Percentiles rank a stretch among this genome's conserved stretches.
phyloP scores from a whole-genome alignment of 1,284 basidiomycete genomes.

The Apiotrichum laibachii region DNA sequence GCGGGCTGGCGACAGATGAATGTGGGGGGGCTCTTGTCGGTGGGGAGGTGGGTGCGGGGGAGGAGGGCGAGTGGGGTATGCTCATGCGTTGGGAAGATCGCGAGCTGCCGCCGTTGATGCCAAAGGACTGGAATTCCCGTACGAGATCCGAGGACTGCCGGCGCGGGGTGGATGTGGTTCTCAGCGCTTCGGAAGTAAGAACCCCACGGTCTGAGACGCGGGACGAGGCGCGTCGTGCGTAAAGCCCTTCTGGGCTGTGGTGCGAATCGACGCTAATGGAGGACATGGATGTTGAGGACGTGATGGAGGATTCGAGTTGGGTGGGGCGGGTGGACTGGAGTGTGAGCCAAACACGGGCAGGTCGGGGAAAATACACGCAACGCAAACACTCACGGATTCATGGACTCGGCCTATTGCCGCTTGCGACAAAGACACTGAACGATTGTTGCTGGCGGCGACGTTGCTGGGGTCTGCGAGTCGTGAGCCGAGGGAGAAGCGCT shows the following conservation, averaged over 20 bases:
- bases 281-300: constrained; percentile 11
- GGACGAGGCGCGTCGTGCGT: not conserved
- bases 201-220: constrained; percentile 2
- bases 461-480: not conserved
- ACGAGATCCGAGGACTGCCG: constrained; percentile 9
- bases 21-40: not conserved
- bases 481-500: too few relatives aligned
- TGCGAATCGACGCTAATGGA: constrained; percentile 24
- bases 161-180: constrained; percentile 3
- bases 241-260: constrained; percentile 13
- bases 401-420: too few relatives aligned
- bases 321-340: not conserved
- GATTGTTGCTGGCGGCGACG: not conserved
- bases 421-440: too few relatives aligned
- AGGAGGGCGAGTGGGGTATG: constrained; percentile 2
- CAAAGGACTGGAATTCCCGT: constrained; percentile 4
- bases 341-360: too few relatives aligned
- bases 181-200: not conserved
- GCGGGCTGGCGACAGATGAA: constrained; percentile 3
- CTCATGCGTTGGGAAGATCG: not conserved
- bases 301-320: not conserved
- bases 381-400: too few relatives aligned
- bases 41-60: not conserved
- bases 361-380: too few relatives aligned
- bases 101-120: not conserved